Evolutionary conservation across 2,329 filamentous ascomycete species (phyloP).

Genomic region (Coleophoma crateriformis): DNA sequence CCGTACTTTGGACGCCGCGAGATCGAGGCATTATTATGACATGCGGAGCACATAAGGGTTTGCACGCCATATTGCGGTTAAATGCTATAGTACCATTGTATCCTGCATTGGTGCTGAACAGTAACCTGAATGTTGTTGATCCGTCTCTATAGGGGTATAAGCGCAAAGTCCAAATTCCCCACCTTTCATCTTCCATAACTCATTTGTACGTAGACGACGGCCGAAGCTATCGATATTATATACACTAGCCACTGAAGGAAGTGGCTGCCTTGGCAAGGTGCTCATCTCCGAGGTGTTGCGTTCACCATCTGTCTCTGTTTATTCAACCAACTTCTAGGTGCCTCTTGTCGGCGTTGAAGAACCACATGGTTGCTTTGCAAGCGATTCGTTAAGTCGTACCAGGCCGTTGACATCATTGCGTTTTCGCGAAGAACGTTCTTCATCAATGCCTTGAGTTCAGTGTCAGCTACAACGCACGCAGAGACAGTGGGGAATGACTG

Average conservation of each 20-base stretch:
- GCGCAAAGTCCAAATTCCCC: background rate
- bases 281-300: constrained; percentile 22
- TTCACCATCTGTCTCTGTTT: constrained; percentile 73
- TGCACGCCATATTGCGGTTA: too few relatives aligned
- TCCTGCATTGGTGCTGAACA: background rate
- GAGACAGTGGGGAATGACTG: too few relatives aligned
- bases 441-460: constrained; percentile 20
- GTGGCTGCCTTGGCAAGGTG: background rate
- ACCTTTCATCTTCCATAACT: background rate
- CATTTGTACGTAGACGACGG: too few relatives aligned
- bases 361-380: constrained; percentile 81
- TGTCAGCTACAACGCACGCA: background rate
- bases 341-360: constrained; percentile 67
- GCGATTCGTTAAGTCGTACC: constrained; percentile 75
- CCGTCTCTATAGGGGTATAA: background rate
- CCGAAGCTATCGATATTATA: background rate
- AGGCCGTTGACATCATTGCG: constrained; percentile 73
- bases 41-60: too few relatives aligned
- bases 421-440: constrained; percentile 72
- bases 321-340: constrained; percentile 76
- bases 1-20: too few relatives aligned
- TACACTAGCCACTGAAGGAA: background rate
- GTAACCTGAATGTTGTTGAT: background rate
- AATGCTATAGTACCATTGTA: too few relatives aligned
- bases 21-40: too few relatives aligned